These are phyloP conservation scores for Yamadazyma trypodendri DNA, from an alignment of 1,139 yeast genomes.

Conservation along the genomic window DNA sequence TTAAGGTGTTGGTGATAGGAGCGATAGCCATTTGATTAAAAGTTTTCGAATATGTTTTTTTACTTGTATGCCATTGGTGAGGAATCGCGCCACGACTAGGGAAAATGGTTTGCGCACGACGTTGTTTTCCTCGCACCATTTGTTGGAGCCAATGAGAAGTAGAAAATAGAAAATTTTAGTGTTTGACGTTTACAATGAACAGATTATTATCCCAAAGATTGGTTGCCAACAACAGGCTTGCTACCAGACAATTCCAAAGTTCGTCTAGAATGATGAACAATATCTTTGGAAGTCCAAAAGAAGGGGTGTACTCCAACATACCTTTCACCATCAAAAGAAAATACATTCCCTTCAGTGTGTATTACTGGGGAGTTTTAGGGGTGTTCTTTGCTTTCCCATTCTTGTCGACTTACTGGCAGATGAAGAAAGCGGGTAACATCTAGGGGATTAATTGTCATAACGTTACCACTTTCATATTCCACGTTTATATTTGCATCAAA, in stretches of 20 bases:
- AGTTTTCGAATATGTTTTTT: conserved; percentile 2
- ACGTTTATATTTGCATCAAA: conserved; percentile 2
- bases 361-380: conserved; percentile 79
- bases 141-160: conserved; percentile 13
- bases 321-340: conserved; percentile 95
- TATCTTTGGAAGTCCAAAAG: conserved; percentile 52
- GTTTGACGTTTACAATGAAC: conserved; percentile 10
- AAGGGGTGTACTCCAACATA: conserved; percentile 86
- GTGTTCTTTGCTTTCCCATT: conserved; percentile 62
- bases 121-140: conserved; percentile 6
- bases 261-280: conserved; percentile 35
- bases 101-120: neutral
- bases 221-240: conserved; percentile 24
- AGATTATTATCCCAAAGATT: conserved; percentile 15
- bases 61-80: conserved; percentile 1
- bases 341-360: conserved; percentile 72
- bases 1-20: conserved; percentile 84
- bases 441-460: neutral
- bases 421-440: conserved; percentile 65
- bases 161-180: conserved; percentile 2
- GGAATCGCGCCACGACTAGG: neutral
- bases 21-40: conserved; percentile 70
- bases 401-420: conserved; percentile 64
- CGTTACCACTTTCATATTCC: neutral
- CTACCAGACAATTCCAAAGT: conserved; percentile 39